Evolutionary conservation across 2,329 filamentous ascomycete species (phyloP), one percentile per base, ranked within the genome.

Genomic region (Stagonosporopsis chrysanthemi): DNA sequence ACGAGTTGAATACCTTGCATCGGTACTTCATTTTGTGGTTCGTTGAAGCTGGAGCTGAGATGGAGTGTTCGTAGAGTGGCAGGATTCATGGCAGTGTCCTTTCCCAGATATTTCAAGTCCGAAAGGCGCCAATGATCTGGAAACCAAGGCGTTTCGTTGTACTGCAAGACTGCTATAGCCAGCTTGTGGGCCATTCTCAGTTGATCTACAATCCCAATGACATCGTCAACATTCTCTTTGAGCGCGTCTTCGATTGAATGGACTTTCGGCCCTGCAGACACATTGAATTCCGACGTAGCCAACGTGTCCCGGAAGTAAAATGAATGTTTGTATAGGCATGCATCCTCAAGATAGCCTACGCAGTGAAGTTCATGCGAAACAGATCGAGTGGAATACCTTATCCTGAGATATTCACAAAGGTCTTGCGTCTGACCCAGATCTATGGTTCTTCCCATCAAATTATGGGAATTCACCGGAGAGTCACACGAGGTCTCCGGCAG

Each of bases 131-230:
- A 46, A 29, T 35, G 19, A 23, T 22, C 6, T 9, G 29, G 9
- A 9, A 46, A 17, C 43, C 43, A 46, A n/a, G 43, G 43, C n/a
- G 43, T 46, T n/a, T 24, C 17, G 31, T 46, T 46, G 43, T 46
- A 46, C 12, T 46, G 43, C 19, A 46, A 15, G 11, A 46, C 29
- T 15, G 43, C 28, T 7, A 4, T 14, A 14, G 43, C 29, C 17
- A 23, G 11, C n/a, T 35, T 46, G 43, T 46, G 29, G 11, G 43
- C 43, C 7, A 48, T 15, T 9, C n/a, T 17, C 12, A 48, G 23
- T 7, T 31, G 45, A 39, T 39, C 45, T 11, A 17, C 9, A 3
- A 48, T 29, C 11, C 14, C 17, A 2, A 48, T 14, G 8, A 19
- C 24, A 28, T 40, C 35, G 8, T 48, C 3, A 6, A 39, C 35